Conservation (phyloP, 2,329 filamentous ascomycete genomes). For the Plectosphaerella plurivora region DNA sequence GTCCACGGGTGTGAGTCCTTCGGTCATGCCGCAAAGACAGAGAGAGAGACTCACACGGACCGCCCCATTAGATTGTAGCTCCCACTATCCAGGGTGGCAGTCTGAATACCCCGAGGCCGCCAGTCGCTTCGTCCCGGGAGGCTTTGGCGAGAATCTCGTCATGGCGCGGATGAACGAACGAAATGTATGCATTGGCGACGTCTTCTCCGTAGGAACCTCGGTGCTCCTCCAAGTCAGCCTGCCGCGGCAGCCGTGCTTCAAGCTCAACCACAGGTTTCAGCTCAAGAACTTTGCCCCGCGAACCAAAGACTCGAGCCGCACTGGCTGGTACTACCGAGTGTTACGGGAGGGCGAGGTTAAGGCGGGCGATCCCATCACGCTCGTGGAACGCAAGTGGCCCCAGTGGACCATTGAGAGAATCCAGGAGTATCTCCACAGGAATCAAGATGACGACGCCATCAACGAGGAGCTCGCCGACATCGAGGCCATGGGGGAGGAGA, state of each 20-base stretch:
- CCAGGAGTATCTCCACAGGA: conserved; percentile 58
- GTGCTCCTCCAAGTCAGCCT: conserved; percentile 55
- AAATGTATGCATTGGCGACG: conserved; percentile 62
- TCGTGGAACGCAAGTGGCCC: conserved; percentile 52
- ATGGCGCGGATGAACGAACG: conserved; percentile 54
- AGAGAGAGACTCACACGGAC: background rate
- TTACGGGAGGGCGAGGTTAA: conserved; percentile 48
- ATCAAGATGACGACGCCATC: conserved; percentile 44
- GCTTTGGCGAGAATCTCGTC: conserved; percentile 63
- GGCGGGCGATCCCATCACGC: conserved; percentile 50
- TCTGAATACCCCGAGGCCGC: conserved; percentile 45
- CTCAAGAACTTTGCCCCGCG: conserved; percentile 57
- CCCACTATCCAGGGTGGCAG: conserved; percentile 54
- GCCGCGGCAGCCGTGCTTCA: conserved; percentile 63
- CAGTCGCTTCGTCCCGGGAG: conserved; percentile 49
- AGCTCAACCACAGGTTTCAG: conserved; percentile 64
- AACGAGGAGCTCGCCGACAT: conserved; percentile 48
- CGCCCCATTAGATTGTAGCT: conserved; percentile 44
- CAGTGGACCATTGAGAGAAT: conserved; percentile 59
- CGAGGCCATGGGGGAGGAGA: conserved; percentile 44
- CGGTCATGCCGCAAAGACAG: background rate
- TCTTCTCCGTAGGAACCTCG: conserved; percentile 44
- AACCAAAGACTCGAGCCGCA: conserved; percentile 52
- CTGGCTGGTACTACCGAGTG: conserved; percentile 64
- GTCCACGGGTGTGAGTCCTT: conserved; percentile 47